phyloP scores from a whole-genome alignment of 1,284 basidiomycete genomes.

The Melampsora americana region DNA sequence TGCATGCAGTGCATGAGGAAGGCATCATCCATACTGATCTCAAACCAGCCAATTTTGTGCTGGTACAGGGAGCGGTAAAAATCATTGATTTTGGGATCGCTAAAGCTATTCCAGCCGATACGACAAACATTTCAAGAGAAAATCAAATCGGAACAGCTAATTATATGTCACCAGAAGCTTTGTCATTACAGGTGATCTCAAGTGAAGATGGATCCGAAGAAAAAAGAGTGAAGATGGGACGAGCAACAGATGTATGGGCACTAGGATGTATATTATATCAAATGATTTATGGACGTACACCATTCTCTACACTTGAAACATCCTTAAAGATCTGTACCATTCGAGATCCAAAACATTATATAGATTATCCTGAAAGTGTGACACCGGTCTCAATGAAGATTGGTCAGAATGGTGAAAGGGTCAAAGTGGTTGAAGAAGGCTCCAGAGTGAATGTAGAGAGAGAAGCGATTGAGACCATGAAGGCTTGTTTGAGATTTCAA shows the following conservation, averaged over 20 bases:
- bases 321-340: slow-evolving; percentile 82
- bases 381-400: slow-evolving; percentile 56
- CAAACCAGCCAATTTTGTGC: slow-evolving; percentile 92
- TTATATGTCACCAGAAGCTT: slow-evolving; percentile 90
- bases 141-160: slow-evolving; percentile 82
- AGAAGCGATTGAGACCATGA: slow-evolving; percentile 70
- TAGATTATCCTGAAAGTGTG: slow-evolving; percentile 70
- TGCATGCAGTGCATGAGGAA: slow-evolving; percentile 89
- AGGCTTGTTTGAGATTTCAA: slow-evolving; percentile 68
- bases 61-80: slow-evolving; percentile 87
- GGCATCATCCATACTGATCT: slow-evolving; percentile 95
- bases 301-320: slow-evolving; percentile 83
- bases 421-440: slow-evolving; percentile 62
- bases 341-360: slow-evolving; percentile 67
- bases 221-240: slow-evolving; percentile 49
- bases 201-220: slow-evolving; percentile 13
- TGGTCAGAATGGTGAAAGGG: slow-evolving; percentile 53
- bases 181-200: slow-evolving; percentile 23
- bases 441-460: slow-evolving; percentile 64
- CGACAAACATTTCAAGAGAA: slow-evolving; percentile 91
- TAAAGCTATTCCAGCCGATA: slow-evolving; percentile 93
- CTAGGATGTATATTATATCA: slow-evolving; percentile 94
- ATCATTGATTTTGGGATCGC: slow-evolving; percentile 96
- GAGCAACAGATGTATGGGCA: slow-evolving; percentile 93
- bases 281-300: slow-evolving; percentile 87